phyloP scores from a whole-genome alignment of 306 rosid species.

The Dicorynia guianensis region DNA sequence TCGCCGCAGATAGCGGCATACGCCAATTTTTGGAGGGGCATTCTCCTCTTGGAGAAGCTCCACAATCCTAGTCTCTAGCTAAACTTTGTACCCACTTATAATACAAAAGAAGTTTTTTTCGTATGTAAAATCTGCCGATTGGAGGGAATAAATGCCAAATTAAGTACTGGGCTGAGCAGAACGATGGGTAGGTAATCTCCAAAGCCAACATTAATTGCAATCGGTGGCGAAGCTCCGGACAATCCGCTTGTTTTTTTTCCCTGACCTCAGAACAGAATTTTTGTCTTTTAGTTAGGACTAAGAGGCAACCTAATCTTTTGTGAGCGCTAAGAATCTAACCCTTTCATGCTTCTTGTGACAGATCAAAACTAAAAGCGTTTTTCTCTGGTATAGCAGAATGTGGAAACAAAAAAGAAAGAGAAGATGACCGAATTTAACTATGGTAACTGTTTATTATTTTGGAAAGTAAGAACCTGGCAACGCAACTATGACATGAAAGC shows the following conservation, averaged over 20 bases:
- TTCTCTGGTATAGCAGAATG: background rate
- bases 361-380: background rate
- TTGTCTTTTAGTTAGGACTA: background rate
- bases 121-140: too few species aligned
- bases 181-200: conserved; percentile 17
- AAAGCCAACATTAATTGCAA: conserved; percentile 31
- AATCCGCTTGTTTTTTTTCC: conserved; percentile 11
- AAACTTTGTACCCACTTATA: too few species aligned
- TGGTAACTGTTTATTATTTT: conserved; percentile 4
- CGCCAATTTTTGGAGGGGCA: conserved; percentile 27
- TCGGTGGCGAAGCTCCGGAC: conserved; percentile 18
- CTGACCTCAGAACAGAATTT: background rate
- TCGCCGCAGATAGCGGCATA: conserved; percentile 11
- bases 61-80: background rate
- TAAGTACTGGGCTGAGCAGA: too few species aligned
- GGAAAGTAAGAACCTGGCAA: background rate
- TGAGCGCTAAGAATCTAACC: background rate
- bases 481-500: background rate
- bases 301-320: background rate
- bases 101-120: too few species aligned
- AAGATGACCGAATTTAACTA: background rate
- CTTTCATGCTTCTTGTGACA: background rate
- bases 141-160: too few species aligned
- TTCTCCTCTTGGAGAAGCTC: background rate
- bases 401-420: background rate